These are phyloP conservation scores for Cucurbita argyrosperma DNA, from an alignment of 306 rosid genomes.

Conservation along the genomic window DNA sequence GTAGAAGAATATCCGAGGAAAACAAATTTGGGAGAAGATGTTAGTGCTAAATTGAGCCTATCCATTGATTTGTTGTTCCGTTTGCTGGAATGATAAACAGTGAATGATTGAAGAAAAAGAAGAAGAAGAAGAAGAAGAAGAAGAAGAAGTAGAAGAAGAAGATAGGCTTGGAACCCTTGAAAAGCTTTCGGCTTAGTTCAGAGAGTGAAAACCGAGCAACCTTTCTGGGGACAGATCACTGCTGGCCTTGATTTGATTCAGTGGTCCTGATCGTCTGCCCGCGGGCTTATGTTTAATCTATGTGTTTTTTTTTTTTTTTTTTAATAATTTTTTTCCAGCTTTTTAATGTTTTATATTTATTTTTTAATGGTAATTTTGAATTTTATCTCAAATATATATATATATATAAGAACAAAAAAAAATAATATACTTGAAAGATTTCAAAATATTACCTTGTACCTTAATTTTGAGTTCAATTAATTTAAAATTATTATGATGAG, in stretches of 20 bases:
- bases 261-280: not conserved
- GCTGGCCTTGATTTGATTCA: not conserved
- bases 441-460: too few relatives aligned
- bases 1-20: not conserved
- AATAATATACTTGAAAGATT: too few relatives aligned
- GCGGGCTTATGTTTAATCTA: not conserved
- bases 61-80: not conserved
- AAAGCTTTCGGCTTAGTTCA: not conserved
- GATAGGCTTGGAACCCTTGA: not conserved
- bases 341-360: too few relatives aligned
- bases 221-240: not conserved
- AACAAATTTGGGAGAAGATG: not conserved
- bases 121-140: conserved; percentile 1
- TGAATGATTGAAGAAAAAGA: not conserved
- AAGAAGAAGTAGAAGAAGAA: conserved; percentile 5
- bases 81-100: not conserved
- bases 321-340: too few relatives aligned
- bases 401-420: too few relatives aligned
- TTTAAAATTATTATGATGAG: too few relatives aligned
- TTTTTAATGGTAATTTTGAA: too few relatives aligned
- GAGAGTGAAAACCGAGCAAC: not conserved
- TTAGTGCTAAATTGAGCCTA: conserved; percentile 4
- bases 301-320: not conserved
- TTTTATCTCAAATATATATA: too few relatives aligned
- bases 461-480: too few relatives aligned